Conservation (phyloP, 345 rosid species). For the Leavenworthia alabamica region DNA sequence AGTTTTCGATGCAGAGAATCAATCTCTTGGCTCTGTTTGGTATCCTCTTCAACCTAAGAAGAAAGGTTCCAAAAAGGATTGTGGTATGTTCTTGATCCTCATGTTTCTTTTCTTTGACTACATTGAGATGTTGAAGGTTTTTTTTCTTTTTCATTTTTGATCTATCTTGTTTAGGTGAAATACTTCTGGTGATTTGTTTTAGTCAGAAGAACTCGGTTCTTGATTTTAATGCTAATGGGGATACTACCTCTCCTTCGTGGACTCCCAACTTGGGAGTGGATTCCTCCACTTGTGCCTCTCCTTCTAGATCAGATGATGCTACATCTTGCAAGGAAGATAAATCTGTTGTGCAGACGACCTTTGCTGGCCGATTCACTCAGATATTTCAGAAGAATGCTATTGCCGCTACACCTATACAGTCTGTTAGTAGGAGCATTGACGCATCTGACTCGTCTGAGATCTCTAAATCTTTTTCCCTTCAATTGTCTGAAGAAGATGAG, state of each 20-base stretch:
- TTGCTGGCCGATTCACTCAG: constrained; percentile 71
- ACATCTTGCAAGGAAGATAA: constrained; percentile 36
- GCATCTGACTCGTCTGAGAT: constrained; percentile 43
- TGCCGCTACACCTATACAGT: constrained; percentile 5
- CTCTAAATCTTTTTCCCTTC: constrained; percentile 31
- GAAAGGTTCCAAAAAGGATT: constrained; percentile 70
- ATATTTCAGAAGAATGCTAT: constrained; percentile 65
- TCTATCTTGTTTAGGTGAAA: constrained; percentile 54
- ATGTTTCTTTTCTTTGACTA: neutral
- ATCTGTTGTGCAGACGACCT: constrained; percentile 37
- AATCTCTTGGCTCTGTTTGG: constrained; percentile 77
- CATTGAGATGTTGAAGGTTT: neutral
- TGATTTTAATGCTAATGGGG: constrained; percentile 33
- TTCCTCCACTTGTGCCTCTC: constrained; percentile 40
- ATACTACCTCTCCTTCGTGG: constrained; percentile 28
- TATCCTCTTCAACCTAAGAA: constrained; percentile 69
- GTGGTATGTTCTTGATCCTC: constrained; percentile 46
- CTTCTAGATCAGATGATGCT: constrained; percentile 49
- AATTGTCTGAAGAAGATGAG: constrained; percentile 49
- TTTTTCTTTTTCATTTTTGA: neutral
- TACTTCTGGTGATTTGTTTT: constrained; percentile 62
- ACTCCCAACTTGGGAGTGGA: constrained; percentile 31
- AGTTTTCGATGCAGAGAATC: constrained; percentile 68
- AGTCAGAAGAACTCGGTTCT: constrained; percentile 44
- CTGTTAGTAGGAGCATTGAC: constrained; percentile 38